Base-by-base conservation (phyloP, 345 rosid genomes). In the Gossypium arboreum region DNA sequence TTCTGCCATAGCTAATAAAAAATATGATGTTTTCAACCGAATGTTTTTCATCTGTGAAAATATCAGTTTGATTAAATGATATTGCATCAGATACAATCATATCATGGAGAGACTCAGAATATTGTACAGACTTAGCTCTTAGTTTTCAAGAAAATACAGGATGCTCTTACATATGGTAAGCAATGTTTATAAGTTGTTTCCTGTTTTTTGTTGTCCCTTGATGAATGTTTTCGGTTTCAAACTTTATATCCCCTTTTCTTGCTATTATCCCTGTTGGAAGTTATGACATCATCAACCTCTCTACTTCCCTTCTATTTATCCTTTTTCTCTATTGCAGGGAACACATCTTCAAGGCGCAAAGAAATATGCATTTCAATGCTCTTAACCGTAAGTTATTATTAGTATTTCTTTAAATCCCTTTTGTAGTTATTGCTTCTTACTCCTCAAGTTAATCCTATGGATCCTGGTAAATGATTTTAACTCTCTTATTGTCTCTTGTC, bases 61-160 rank as follows among this genome's bases (percentile, higher is more conserved):
- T 2, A 50, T 62, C 52, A 34, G 52, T 63, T 76, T 60, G 75
- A 54, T 59, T 52, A 11, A 70, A 51, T 48, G 25, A 76, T 67
- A 2, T 70, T 43, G 11, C 43, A 66, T 63, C 87, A 96, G 99
- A 93, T 81, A 93, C 94, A 51, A 96, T 96, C 73, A 96, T 96
- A 81, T 91, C 98, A 20, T 96, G 98, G 99, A 90, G 94, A 88
- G 98, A 96, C 78, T 93, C 97, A 12, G 99, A 93, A 45, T 87
- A 77, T 72, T 85, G 91, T 71, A 87, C 97, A 15, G 99, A 96
- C 82, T 80, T 96, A 83, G 99, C 99, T 43, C 88, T 93, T 77
- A 93, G 99, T 83, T 96, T 96, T 82, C 98, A 96, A 82, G 99
- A 96, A 85, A 85, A 89, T 52, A 83, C 91, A 5, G 98, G 99